A percentile compares a stretch with the other conserved stretches of the same genome.
These are phyloP conservation scores for Cruciata laevipes DNA, from an alignment of 257 asterid genomes.

Conservation along the genomic window DNA sequence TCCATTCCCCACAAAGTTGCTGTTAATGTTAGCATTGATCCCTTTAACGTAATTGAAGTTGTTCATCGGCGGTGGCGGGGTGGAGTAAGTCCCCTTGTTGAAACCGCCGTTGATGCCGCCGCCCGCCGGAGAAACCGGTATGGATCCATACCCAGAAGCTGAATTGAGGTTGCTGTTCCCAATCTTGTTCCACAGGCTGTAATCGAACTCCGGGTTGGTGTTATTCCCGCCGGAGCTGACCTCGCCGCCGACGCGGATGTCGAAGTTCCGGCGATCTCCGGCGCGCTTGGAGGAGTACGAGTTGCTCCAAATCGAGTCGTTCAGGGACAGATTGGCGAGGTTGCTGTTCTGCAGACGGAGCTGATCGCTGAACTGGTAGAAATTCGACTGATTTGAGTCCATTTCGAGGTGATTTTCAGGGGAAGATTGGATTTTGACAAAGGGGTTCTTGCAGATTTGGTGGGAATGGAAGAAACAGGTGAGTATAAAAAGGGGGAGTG, in stretches of 20 bases:
- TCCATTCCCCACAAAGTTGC: slow-evolving; percentile 34
- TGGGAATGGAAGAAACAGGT: neutral
- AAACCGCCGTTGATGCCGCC: slow-evolving; percentile 83
- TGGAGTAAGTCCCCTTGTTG: slow-evolving; percentile 64
- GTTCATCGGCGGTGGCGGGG: slow-evolving; percentile 30
- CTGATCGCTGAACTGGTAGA: slow-evolving; percentile 91
- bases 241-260: slow-evolving; percentile 56
- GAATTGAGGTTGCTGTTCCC: slow-evolving; percentile 3
- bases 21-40: slow-evolving; percentile 30
- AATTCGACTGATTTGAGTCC: slow-evolving; percentile 73
- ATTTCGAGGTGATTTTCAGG: slow-evolving; percentile 1
- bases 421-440: neutral
- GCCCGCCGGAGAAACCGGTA: slow-evolving; percentile 15
- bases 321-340: slow-evolving; percentile 60
- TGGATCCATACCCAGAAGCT: slow-evolving; percentile 38
- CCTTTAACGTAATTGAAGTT: slow-evolving; percentile 33
- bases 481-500: neutral
- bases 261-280: slow-evolving; percentile 73
- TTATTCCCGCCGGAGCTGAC: slow-evolving; percentile 12
- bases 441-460: neutral
- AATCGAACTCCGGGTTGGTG: slow-evolving; percentile 12
- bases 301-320: slow-evolving; percentile 91
- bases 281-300: slow-evolving; percentile 50
- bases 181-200: slow-evolving; percentile 37
- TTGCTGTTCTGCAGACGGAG: slow-evolving; percentile 64